phyloP scores from a whole-genome alignment of 352 stramenopile species.

The Globisporangium yorkense region DNA sequence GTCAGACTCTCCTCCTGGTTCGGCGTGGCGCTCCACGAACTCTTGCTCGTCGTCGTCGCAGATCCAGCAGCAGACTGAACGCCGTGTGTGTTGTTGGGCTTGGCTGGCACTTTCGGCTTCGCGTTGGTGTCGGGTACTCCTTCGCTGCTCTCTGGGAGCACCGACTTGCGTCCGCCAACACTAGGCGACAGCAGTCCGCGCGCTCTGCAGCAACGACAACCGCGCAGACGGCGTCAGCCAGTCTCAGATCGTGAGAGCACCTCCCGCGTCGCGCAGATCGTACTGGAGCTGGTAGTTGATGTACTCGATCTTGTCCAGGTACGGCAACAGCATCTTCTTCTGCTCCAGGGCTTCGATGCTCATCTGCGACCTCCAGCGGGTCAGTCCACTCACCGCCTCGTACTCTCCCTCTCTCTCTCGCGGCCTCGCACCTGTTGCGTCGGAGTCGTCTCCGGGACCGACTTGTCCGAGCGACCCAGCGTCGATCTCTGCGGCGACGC shows the following conservation, averaged over 20 bases:
- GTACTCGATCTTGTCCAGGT: conserved; percentile 85
- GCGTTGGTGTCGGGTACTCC: background rate
- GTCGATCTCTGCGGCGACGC: background rate
- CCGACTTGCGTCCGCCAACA: background rate
- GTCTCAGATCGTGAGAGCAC: background rate
- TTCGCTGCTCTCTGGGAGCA: background rate
- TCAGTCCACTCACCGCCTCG: too few species aligned
- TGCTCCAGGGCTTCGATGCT: conserved; percentile 54
- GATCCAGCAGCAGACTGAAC: too few species aligned
- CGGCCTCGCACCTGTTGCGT: background rate
- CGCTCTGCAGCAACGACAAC: background rate
- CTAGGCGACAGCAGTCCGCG: background rate
- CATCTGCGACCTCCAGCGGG: conserved; percentile 20
- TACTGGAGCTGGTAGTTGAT: conserved; percentile 75
- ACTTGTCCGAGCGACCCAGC: background rate
- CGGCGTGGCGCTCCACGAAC: background rate
- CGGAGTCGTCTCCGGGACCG: background rate
- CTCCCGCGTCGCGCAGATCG: background rate
- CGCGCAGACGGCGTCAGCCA: background rate
- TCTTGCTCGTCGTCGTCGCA: too few species aligned
- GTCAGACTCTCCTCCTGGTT: conserved; percentile 10
- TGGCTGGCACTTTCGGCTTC: background rate
- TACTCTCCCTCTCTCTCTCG: background rate
- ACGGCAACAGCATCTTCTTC: conserved; percentile 80
- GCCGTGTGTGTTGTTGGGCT: background rate